Base-by-base conservation (phyloP, 2,329 filamentous ascomycete species). In the Curvularia spicifera region DNA sequence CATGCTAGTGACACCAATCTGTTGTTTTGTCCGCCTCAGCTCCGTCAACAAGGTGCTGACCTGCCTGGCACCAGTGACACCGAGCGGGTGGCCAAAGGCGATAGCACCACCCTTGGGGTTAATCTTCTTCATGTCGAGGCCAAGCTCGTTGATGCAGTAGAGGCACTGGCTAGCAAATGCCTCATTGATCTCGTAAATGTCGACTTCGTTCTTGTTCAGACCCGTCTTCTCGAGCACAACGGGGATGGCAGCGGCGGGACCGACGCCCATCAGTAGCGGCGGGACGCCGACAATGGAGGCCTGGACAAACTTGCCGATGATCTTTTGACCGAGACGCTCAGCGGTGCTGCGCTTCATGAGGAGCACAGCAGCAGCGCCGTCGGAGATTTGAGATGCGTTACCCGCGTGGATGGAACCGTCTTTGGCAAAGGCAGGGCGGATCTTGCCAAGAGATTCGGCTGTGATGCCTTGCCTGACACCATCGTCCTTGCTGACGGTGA, bases 171-270 rank as follows among this genome's bases (percentile, higher is more conserved):
- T 91, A 31, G 95, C 95, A 78, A 99, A 99, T 1, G 95, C 95
- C 85, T 99, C 95, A 83, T 99, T 99, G 85, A 99, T 97, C 86
- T 99, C 95, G 74, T 87, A 98, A 74, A 98, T 94, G 76, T 98
- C 95, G 29, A 99, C 92, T 68, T 98, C 94, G 56, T 71, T 89
- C 79, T 89, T 91, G 75, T 83, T 84, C 70, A 99, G 87, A 59
- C 93, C 93, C 0, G 93, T 91, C 78, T 95, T 93, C 76, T 91
- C 85, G 56, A 97, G 88, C 4, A 91, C 93, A 76, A 93, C 90
- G 65, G 95, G 95, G 72, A 99, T 98, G 56, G 95, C 93, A 79
- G 93, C 93, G 87, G 92, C 97, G 50, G 95, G 95, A 1, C 95
- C 95, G 67, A 97, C 84, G 63, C 95, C 95, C 95, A 99, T 98